These are phyloP conservation scores for Phytopythium chamaehyphon DNA, from an alignment of 352 stramenopile genomes.

Conservation along the genomic window DNA sequence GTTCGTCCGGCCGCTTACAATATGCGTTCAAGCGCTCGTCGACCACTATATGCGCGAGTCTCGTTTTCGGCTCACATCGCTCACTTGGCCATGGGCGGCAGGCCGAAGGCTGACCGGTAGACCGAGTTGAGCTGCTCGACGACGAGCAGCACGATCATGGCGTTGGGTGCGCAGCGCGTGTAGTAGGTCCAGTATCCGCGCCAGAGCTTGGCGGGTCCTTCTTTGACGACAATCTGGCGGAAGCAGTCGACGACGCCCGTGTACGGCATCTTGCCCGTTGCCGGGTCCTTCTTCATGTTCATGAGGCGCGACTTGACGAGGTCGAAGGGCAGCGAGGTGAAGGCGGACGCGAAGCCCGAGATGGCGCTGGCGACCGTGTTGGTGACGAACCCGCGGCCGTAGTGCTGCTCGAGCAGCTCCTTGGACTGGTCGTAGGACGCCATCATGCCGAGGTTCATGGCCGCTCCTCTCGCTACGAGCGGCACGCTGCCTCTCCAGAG, in stretches of 20 bases:
- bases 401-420: slow-evolving; percentile 74
- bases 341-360: slow-evolving; percentile 96
- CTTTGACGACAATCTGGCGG: slow-evolving; percentile 92
- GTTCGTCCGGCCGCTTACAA: too few species aligned
- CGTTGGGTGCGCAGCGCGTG: slow-evolving; percentile 96
- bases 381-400: slow-evolving; percentile 78
- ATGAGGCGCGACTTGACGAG: slow-evolving; percentile 98
- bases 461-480: slow-evolving; percentile 95
- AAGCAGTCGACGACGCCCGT: slow-evolving; percentile 94
- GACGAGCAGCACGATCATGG: slow-evolving; percentile 99
- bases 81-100: slow-evolving; percentile 19
- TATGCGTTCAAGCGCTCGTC: too few species aligned
- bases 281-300: slow-evolving; percentile 94
- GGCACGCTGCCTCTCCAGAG: slow-evolving; percentile 90
- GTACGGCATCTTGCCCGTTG: slow-evolving; percentile 93
- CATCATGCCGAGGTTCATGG: slow-evolving; percentile 99
- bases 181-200: slow-evolving; percentile 98
- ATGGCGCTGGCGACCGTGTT: slow-evolving; percentile 93
- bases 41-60: too few species aligned
- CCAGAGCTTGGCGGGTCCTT: slow-evolving; percentile 96
- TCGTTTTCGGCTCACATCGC: not conserved
- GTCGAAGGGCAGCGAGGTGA: slow-evolving; percentile 98
- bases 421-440: slow-evolving; percentile 99
- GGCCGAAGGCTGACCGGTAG: slow-evolving; percentile 66
- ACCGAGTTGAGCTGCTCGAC: slow-evolving; percentile 94